A percentile compares a stretch with the other conserved stretches of the same genome.
Evolutionary conservation across 169 alveolate species (phyloP).

Genomic region (Plasmodium knowlesi): DNA sequence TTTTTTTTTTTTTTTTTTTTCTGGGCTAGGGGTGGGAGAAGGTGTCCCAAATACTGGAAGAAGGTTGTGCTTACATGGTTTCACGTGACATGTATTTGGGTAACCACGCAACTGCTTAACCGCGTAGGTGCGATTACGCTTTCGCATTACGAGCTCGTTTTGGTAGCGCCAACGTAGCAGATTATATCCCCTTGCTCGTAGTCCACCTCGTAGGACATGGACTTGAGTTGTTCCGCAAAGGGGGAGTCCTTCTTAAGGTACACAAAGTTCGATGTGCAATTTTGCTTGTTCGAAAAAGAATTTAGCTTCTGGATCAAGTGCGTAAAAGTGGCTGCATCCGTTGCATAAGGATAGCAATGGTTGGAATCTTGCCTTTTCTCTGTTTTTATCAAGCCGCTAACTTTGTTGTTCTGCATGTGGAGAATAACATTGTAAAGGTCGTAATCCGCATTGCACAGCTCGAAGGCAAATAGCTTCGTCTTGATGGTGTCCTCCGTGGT

Average conservation of each 20-base stretch:
- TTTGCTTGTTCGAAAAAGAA: slow-evolving; percentile 1
- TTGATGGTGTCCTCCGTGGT: not conserved
- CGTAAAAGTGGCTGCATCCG: not conserved
- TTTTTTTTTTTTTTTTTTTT: too few relatives aligned
- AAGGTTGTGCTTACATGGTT: not conserved
- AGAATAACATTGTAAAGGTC: slow-evolving; percentile 47
- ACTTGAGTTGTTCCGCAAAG: not conserved
- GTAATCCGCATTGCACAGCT: slow-evolving; percentile 50
- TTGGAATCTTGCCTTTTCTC: slow-evolving; percentile 22
- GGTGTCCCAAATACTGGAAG: not conserved
- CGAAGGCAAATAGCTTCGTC: slow-evolving; percentile 34
- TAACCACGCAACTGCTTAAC: not conserved
- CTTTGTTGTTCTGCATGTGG: not conserved
- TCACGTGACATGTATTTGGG: not conserved
- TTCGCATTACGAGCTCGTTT: not conserved
- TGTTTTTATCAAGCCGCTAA: slow-evolving; percentile 30
- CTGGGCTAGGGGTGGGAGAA: not conserved
- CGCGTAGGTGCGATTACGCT: not conserved
- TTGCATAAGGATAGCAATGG: slow-evolving; percentile 56
- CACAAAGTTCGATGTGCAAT: not conserved
- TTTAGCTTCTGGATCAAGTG: slow-evolving; percentile 10
- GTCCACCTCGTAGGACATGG: not conserved
- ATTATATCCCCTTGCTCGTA: not conserved
- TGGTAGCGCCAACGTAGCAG: not conserved
- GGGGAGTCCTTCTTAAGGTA: slow-evolving; percentile 38